Percentiles rank a stretch among this genome's conserved stretches.
These are phyloP conservation scores for Isatis tinctoria DNA, from an alignment of 345 rosid species.

Conservation along the genomic window DNA sequence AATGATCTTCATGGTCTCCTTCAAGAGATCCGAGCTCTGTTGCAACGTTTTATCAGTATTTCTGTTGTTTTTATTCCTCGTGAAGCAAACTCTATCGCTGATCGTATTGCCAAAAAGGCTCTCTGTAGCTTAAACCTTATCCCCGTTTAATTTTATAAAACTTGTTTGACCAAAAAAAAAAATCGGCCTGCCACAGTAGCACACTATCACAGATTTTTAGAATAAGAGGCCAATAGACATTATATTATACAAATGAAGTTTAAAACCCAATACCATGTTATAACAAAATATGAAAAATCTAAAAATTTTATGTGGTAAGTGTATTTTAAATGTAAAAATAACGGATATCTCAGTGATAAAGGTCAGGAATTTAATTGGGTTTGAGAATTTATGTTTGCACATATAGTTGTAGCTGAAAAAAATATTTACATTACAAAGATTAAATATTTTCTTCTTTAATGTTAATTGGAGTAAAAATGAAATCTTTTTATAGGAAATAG, in stretches of 20 bases:
- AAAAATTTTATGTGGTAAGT: neutral
- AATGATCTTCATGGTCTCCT: too few relatives aligned
- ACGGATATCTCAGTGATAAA: neutral
- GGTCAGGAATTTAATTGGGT: neutral
- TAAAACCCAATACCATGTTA: neutral
- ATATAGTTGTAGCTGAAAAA: neutral
- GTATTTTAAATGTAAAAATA: neutral
- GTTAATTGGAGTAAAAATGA: too few relatives aligned
- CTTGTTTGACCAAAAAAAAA: too few relatives aligned
- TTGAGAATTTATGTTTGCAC: neutral
- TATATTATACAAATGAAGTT: neutral
- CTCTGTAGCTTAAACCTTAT: too few relatives aligned
- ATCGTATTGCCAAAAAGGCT: too few relatives aligned
- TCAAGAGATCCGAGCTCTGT: too few relatives aligned
- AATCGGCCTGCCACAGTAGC: slow-evolving; percentile 15
- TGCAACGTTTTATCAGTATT: too few relatives aligned
- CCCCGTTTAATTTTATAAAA: too few relatives aligned
- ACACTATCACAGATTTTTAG: neutral
- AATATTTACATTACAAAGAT: neutral
- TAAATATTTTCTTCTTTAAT: too few relatives aligned
- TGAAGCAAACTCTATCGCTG: too few relatives aligned
- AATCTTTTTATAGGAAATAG: neutral
- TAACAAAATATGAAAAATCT: too few relatives aligned
- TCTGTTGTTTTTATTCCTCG: too few relatives aligned
- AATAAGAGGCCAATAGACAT: neutral